Evolutionary conservation across 805 yeast genomes (phyloP).

Genomic region (Kodamaea laetipori): DNA sequence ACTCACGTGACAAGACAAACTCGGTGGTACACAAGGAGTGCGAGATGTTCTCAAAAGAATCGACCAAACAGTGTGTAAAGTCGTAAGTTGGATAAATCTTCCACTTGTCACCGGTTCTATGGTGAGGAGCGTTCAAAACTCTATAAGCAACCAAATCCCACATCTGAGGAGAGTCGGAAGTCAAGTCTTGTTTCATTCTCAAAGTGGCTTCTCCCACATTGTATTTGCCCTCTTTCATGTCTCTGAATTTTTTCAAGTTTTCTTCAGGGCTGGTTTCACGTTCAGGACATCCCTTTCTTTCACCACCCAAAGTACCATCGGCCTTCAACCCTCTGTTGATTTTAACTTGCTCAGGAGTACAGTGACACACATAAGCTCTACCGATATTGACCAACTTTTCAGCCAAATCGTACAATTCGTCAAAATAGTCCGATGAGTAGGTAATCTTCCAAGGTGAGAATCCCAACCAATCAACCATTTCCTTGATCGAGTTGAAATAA

Average conservation of each 20-base stretch:
- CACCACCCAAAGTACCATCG: conserved; percentile 94
- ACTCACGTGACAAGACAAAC: conserved; percentile 86
- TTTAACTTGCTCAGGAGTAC: conserved; percentile 89
- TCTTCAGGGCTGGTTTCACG: conserved; percentile 72
- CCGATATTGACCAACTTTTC: conserved; percentile 72
- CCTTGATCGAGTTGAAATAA: conserved; percentile 79
- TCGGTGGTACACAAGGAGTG: conserved; percentile 97
- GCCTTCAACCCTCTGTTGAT: conserved; percentile 86
- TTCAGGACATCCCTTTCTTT: conserved; percentile 79
- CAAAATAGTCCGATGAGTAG: conserved; percentile 94
- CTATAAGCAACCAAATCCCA: conserved; percentile 99
- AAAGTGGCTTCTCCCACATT: conserved; percentile 90
- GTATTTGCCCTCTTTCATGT: conserved; percentile 88
- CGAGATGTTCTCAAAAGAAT: conserved; percentile 92
- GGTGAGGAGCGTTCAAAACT: conserved; percentile 88
- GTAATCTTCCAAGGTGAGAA: conserved; percentile 92
- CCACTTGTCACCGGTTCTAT: conserved; percentile 97
- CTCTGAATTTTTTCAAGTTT: conserved; percentile 77
- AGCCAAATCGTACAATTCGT: conserved; percentile 83
- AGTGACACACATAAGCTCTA: conserved; percentile 89
- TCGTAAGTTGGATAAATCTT: conserved; percentile 98
- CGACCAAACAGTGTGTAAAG: conserved; percentile 98
- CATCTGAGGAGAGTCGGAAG: conserved; percentile 96
- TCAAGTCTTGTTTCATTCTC: conserved; percentile 94
- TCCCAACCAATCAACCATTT: conserved; percentile 92